These are phyloP conservation scores for Puccinia hordei DNA, from an alignment of 1,284 basidiomycete species.

Conservation along the genomic window DNA sequence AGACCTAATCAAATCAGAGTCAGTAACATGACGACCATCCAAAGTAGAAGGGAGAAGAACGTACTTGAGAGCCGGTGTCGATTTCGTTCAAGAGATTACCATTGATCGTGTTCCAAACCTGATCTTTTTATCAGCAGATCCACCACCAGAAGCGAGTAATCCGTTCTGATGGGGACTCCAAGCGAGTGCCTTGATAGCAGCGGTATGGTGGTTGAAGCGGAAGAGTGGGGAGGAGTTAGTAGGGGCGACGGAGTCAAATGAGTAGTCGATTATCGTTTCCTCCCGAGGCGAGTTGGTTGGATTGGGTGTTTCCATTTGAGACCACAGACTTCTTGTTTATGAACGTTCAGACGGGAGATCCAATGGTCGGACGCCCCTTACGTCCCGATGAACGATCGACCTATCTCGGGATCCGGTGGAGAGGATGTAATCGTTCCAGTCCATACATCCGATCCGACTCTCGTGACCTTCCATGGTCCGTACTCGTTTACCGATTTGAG, in stretches of 20 bases:
- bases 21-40: no score
- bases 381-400: conserved; percentile 86
- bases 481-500: conserved; percentile 66
- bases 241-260: conserved; percentile 66
- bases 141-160: conserved; percentile 91
- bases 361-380: conserved; percentile 72
- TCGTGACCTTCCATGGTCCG: conserved; percentile 82
- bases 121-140: conserved; percentile 90
- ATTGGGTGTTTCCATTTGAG: conserved; percentile 60
- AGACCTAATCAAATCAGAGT: no score
- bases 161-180: conserved; percentile 96
- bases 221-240: conserved; percentile 67
- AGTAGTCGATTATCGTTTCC: conserved; percentile 99
- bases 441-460: conserved; percentile 85
- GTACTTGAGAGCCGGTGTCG: conserved; percentile 81
- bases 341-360: conserved; percentile 75
- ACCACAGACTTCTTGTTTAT: conserved; percentile 95
- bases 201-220: conserved; percentile 94
- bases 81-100: conserved; percentile 69
- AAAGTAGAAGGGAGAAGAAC: not conserved
- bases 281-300: conserved; percentile 73
- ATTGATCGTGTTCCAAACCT: conserved; percentile 70
- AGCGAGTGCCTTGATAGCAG: conserved; percentile 94
- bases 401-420: conserved; percentile 90
- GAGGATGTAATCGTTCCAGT: conserved; percentile 88